Base-by-base conservation (phyloP, 805 yeast species). In the Starmerella kuoi region DNA sequence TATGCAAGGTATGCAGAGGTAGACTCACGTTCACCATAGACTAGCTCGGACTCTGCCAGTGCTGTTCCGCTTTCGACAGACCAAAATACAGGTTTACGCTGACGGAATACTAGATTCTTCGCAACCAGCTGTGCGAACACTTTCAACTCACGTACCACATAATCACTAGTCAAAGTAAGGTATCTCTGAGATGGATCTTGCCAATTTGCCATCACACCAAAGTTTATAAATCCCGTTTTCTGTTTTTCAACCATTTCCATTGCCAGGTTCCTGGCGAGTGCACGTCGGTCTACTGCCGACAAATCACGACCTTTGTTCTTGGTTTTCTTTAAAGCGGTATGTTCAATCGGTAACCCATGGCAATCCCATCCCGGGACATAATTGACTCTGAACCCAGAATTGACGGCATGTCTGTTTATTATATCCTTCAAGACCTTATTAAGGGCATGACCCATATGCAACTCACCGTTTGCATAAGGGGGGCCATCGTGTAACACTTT, bases 311-410 rank as follows among this genome's bases (percentile, higher is more conserved):
- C 50, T 37, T 25, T 21, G 20, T 9, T 55, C 55, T 32, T 57
- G 51, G 38, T 49, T 52, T 60, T 71, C 59, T 58, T 55, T 19
- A 84, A 60, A 0, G 94, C 94, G 54, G 86, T 87, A 57, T 84
- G 67, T 60, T 91, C 99, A 48, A 91, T 91, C 1, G 99, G 99
- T 30, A 91, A 65, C 0, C 99, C 99, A 63, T 91, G 99, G 57
- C 98, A 91, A 59, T 91, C 99, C 97, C 98, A 91, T 0, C 99
- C 99, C 0, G 97, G 95, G 32, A 70, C 69, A 55, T 83, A 91
- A 40, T 70, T 67, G 3, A 91, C 75, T 37, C 69, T 68, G 46
- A 75, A 69, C 14, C 85, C 82, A 30, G 67, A 60, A 18, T 77
- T 58, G 21, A 87, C 63, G 55, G 84, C 76, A 51, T 65, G 78